Evolutionary conservation across 345 rosid species (phyloP).

Genomic region (Eutrema japonicum): DNA sequence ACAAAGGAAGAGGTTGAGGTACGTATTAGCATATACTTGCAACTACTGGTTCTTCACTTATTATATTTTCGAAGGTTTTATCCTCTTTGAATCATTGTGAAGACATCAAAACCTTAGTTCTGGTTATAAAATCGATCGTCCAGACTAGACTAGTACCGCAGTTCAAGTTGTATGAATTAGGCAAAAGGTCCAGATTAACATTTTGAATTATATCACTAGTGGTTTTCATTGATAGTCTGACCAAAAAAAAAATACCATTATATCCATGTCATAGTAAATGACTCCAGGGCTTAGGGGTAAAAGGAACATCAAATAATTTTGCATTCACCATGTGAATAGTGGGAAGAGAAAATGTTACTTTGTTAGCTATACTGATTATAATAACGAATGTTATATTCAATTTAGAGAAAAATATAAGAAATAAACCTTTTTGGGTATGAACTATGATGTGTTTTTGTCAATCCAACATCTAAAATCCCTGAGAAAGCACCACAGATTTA

Average conservation of each 20-base stretch:
- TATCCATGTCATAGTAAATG: not conserved
- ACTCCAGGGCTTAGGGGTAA: not conserved
- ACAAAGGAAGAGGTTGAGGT: not conserved
- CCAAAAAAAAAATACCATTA: not conserved
- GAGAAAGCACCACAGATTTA: no score
- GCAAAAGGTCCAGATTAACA: not conserved
- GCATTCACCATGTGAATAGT: not conserved
- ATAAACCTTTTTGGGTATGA: no score
- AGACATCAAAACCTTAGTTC: not conserved
- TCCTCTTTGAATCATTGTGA: not conserved
- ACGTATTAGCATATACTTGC: not conserved
- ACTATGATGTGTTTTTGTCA: not conserved
- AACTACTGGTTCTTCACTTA: not conserved
- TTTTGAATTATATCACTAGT: no score
- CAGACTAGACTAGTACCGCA: not conserved
- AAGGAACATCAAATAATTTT: no score
- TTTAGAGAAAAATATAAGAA: no score
- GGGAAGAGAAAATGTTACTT: not conserved
- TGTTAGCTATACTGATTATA: no score
- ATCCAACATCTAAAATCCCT: no score
- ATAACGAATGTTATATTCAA: no score
- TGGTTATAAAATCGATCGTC: not conserved
- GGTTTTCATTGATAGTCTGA: not conserved
- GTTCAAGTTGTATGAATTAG: not conserved
- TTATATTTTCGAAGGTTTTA: not conserved